Evolutionary conservation across 352 stramenopile species (phyloP), one percentile per base, ranked within the genome.

Genomic region (Globisporangium lucens): DNA sequence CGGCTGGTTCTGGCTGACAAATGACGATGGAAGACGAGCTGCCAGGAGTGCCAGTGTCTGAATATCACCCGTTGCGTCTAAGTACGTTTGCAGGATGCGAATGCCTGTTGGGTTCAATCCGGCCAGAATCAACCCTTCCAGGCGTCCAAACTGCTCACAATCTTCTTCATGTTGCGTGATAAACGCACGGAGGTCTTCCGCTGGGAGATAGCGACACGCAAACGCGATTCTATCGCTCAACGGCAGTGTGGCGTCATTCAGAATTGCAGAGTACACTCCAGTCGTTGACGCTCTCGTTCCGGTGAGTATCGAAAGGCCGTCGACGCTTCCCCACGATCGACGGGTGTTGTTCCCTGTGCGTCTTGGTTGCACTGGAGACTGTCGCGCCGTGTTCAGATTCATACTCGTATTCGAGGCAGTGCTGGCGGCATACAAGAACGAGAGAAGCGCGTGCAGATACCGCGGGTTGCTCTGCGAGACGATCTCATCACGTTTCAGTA

Each of bases 51-150:
- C 92, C n/a, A 97, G 77, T 4, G 92, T 98, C 69, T 98, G 94
- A 38, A 98, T 85, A 61, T 98, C 95, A 4, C 87, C 89, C 9
- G 80, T 94, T 35, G 74, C 70, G 71, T 98, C 93, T 22, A 98
- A 62, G 71, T 98, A 98, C 29, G 85, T 89, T 73, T 98, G 90
- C 13, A 98, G 73, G 33, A 98, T 86, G 59, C 79, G 75, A 56
- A 98, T 85, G 7, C 94, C 93, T 20, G 85, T 79, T 36, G 77
- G 77, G 20, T 91, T 89, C 1, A 98, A 49, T 35, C 94, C 94
- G 29, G 93, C 97, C 36, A 98, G 83, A 30, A 98, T 68, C 2
- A 98, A 67, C 1, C 95, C 95, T 69, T 98, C 92, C 24, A 98
- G 70, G 41, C 95, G 85, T 8, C 95, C 95, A 60, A 72, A 75